Conservation (phyloP, 352 stramenopile species). For the Thalassiosira livingstoniorum region DNA sequence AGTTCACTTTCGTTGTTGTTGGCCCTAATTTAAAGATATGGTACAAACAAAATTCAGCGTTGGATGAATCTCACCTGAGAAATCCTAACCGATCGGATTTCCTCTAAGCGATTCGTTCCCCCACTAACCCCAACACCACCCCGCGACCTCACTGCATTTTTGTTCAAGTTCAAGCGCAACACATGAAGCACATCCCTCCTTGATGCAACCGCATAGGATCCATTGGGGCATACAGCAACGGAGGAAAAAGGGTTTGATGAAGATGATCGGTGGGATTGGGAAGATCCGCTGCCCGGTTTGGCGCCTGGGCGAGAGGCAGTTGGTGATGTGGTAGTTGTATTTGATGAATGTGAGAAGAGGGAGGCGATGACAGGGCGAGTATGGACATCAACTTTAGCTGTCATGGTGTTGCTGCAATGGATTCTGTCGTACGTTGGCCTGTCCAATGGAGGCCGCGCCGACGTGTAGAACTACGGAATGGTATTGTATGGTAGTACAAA, state of each 20-base stretch:
- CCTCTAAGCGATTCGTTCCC: conserved; percentile 50
- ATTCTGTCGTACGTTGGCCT: too few relatives aligned
- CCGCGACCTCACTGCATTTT: not conserved
- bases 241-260: conserved; percentile 70
- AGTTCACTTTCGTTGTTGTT: too few relatives aligned
- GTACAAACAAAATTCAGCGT: not conserved
- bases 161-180: conserved; percentile 40
- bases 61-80: conserved; percentile 52
- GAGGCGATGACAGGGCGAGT: conserved; percentile 30
- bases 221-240: conserved; percentile 73
- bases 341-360: conserved; percentile 5
- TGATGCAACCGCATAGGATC: conserved; percentile 62
- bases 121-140: conserved; percentile 35
- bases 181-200: conserved; percentile 77
- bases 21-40: too few relatives aligned
- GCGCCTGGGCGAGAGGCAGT: not conserved
- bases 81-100: conserved; percentile 73
- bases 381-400: conserved; percentile 9
- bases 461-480: too few relatives aligned
- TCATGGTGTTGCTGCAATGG: conserved; percentile 1
- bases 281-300: too few relatives aligned
- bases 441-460: too few relatives aligned
- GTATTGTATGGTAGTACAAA: too few relatives aligned
- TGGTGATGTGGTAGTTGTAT: not conserved
- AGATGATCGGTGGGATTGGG: too few relatives aligned